These are phyloP conservation scores for Cytospora schulzeri DNA, from an alignment of 2,329 filamentous ascomycete species.

Conservation along the genomic window DNA sequence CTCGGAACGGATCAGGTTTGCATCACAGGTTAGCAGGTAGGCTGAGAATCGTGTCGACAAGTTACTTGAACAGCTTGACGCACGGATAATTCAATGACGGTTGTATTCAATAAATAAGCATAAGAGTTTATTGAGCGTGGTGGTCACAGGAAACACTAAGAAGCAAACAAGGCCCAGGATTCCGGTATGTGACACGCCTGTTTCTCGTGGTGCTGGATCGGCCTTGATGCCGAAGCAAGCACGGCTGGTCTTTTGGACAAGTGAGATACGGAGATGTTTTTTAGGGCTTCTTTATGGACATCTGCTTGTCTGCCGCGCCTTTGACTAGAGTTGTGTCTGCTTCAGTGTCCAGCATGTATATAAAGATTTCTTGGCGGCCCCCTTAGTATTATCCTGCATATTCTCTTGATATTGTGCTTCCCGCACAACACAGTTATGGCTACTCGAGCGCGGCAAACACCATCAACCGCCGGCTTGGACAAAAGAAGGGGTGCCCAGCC, in stretches of 20 bases:
- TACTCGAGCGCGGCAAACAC: background rate
- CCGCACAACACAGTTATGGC: background rate
- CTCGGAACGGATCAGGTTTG: background rate
- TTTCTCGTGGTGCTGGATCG: background rate
- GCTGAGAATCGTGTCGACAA: background rate
- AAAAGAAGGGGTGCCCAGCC: background rate
- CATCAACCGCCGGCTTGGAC: background rate
- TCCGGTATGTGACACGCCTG: too few relatives aligned
- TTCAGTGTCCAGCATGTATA: background rate
- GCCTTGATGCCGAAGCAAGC: too few relatives aligned
- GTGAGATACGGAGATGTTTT: background rate
- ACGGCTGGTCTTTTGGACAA: background rate
- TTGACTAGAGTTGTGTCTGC: background rate
- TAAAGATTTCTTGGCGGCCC: background rate
- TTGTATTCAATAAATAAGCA: background rate
- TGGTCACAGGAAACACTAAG: background rate
- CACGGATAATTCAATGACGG: background rate
- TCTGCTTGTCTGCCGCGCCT: conserved; percentile 2
- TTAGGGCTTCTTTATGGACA: background rate
- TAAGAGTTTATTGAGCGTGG: background rate
- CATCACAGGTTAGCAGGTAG: background rate
- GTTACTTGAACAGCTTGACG: background rate
- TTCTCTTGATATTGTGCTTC: conserved; percentile 9
- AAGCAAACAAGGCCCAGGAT: background rate
- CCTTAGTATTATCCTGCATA: conserved; percentile 22